Evolutionary conservation across 2,329 filamentous ascomycete genomes (phyloP).

Genomic region (Nectriaceae sp.): DNA sequence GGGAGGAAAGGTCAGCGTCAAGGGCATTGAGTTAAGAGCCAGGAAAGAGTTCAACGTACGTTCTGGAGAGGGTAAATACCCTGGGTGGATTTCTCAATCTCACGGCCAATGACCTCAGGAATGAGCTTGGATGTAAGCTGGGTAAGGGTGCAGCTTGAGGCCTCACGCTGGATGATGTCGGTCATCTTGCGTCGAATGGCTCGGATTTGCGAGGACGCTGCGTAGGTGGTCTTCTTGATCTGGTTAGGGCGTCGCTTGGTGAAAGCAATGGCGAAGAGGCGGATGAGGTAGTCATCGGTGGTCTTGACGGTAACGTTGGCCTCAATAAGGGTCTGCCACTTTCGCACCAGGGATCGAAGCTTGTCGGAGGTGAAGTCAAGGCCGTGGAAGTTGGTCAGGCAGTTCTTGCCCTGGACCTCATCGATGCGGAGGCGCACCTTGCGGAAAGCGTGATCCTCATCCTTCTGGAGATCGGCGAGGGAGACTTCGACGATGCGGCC

Average conservation of each 20-base stretch:
- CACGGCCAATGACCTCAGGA: slow-evolving; percentile 97
- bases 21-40: slow-evolving; percentile 3
- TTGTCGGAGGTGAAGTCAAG: slow-evolving; percentile 99
- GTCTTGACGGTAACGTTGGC: slow-evolving; percentile 99
- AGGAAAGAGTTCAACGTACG: slow-evolving; percentile 57
- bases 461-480: slow-evolving; percentile 98
- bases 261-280: slow-evolving; percentile 98
- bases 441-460: slow-evolving; percentile 99
- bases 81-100: slow-evolving; percentile 99
- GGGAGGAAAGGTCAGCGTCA: not conserved
- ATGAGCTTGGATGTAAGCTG: slow-evolving; percentile 99
- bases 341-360: slow-evolving; percentile 97
- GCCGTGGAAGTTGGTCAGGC: slow-evolving; percentile 99
- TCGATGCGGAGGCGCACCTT: slow-evolving; percentile 99
- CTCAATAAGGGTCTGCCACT: slow-evolving; percentile 99
- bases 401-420: slow-evolving; percentile 99
- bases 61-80: slow-evolving; percentile 99
- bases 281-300: slow-evolving; percentile 99
- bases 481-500: slow-evolving; percentile 99
- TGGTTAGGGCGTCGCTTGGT: slow-evolving; percentile 99
- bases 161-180: slow-evolving; percentile 98
- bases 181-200: slow-evolving; percentile 99
- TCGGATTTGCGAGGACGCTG: slow-evolving; percentile 93
- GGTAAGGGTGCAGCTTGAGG: slow-evolving; percentile 87
- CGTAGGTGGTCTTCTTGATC: slow-evolving; percentile 99